These are phyloP conservation scores for Suillus bovinus DNA, from an alignment of 768 basidiomycete species.

Conservation along the genomic window DNA sequence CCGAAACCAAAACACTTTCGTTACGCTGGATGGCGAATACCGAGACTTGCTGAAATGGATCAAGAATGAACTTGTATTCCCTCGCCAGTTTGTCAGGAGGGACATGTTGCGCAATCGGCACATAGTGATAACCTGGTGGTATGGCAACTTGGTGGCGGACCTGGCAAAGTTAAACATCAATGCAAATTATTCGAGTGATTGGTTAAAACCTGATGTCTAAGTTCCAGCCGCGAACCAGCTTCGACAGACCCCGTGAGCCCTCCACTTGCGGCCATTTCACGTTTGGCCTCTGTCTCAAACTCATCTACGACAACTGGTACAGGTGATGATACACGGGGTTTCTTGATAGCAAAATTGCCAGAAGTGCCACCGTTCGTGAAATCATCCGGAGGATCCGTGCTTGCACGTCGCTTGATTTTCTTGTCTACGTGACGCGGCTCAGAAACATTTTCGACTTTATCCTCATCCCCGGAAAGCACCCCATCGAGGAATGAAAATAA, in stretches of 20 bases:
- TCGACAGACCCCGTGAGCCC: slow-evolving; percentile 79
- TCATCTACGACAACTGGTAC: slow-evolving; percentile 87
- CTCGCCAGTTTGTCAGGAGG: slow-evolving; percentile 88
- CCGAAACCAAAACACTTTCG: slow-evolving; percentile 96
- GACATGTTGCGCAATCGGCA: slow-evolving; percentile 89
- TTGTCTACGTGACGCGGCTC: slow-evolving; percentile 12
- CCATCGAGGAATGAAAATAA: slow-evolving; percentile 33
- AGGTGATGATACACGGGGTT: slow-evolving; percentile 58
- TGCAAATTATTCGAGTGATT: slow-evolving; percentile 4
- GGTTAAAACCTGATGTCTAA: slow-evolving; percentile 70
- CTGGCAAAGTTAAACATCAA: slow-evolving; percentile 38
- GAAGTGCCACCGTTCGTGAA: slow-evolving; percentile 14
- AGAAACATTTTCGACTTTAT: slow-evolving; percentile 19
- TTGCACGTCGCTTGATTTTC: slow-evolving; percentile 27
- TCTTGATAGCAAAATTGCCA: slow-evolving; percentile 49
- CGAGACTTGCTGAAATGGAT: slow-evolving; percentile 96
- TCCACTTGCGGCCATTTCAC: slow-evolving; percentile 87
- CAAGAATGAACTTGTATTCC: slow-evolving; percentile 94
- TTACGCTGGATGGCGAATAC: slow-evolving; percentile 95
- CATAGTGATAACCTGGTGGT: slow-evolving; percentile 87
- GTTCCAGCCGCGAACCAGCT: slow-evolving; percentile 67
- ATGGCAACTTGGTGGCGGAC: slow-evolving; percentile 97
- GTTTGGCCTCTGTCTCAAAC: slow-evolving; percentile 91
- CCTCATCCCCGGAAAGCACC: slow-evolving; percentile 24
- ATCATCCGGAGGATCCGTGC: slow-evolving; percentile 5